Conservation (phyloP, 2,329 filamentous ascomycete genomes). For the Colletotrichum sp. region DNA sequence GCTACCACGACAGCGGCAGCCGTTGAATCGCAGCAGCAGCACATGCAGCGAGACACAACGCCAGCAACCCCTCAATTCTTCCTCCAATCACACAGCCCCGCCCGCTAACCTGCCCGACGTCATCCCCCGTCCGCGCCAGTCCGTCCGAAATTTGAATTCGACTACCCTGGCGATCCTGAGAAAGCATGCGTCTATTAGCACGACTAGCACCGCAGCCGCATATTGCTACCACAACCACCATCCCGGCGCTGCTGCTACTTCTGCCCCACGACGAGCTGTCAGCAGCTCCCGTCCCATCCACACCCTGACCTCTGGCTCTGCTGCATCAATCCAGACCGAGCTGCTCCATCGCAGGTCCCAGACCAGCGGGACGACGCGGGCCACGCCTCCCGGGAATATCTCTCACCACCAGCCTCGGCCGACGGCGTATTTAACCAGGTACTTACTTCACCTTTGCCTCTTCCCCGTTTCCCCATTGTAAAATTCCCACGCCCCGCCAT, state of each 20-base stretch:
- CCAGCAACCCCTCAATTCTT: conserved; percentile 21
- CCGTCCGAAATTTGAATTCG: conserved; percentile 12
- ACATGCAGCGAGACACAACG: neutral
- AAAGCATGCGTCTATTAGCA: neutral
- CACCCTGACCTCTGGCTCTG: neutral
- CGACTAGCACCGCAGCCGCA: neutral
- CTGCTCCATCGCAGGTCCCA: neutral
- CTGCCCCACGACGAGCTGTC: neutral
- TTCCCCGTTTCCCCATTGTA: neutral
- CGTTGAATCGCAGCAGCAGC: neutral
- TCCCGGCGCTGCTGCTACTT: neutral
- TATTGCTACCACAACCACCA: neutral
- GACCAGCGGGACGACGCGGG: neutral
- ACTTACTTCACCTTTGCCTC: neutral
- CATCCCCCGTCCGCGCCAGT: conserved; percentile 17
- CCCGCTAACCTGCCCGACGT: conserved; percentile 16
- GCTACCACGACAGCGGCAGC: too few relatives aligned
- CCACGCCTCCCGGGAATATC: neutral
- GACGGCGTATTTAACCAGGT: conserved; percentile 8
- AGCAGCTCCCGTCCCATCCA: neutral
- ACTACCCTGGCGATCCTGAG: neutral
- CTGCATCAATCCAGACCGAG: neutral
- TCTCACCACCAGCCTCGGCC: neutral
- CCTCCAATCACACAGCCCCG: conserved; percentile 17
- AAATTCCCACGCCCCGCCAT: neutral